phyloP scores from a whole-genome alignment of 192 early-diverging fungal genomes.

The Blastocladiella britannica region DNA sequence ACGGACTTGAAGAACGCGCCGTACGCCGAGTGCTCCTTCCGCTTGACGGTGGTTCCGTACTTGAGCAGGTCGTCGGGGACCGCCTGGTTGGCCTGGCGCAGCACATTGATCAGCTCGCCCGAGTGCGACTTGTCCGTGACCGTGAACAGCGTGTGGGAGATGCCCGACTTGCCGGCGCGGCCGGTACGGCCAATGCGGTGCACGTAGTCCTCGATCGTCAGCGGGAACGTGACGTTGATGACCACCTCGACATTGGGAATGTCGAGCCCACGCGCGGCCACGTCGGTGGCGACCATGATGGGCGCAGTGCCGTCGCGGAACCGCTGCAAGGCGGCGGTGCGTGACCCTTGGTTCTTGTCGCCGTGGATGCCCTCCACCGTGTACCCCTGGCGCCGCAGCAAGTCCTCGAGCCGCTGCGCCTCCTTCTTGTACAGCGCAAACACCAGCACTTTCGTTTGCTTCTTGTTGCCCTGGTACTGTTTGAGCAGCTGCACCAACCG shows the following conservation, averaged over 20 bases:
- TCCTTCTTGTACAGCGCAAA: conserved; percentile 97
- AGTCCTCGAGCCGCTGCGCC: conserved; percentile 61
- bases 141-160: conserved; percentile 84
- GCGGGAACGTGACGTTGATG: conserved; percentile 90
- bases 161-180: conserved; percentile 76
- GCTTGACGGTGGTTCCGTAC: conserved; percentile 90
- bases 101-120: conserved; percentile 74
- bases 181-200: conserved; percentile 93
- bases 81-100: conserved; percentile 62
- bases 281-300: conserved; percentile 97
- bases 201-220: conserved; percentile 83
- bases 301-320: conserved; percentile 73
- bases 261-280: conserved; percentile 84
- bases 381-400: conserved; percentile 74
- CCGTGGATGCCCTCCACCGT: conserved; percentile 88
- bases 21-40: conserved; percentile 86
- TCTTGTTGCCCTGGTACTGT: conserved; percentile 63
- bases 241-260: conserved; percentile 85
- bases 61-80: conserved; percentile 75
- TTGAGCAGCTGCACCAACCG: conserved; percentile 22
- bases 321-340: conserved; percentile 85
- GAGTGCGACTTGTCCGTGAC: conserved; percentile 68
- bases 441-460: conserved; percentile 71
- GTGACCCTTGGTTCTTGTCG: conserved; percentile 86
- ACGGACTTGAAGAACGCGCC: conserved; percentile 89